Base-by-base conservation (phyloP, 2,329 filamentous ascomycete species). In the Fusarium siculi region DNA sequence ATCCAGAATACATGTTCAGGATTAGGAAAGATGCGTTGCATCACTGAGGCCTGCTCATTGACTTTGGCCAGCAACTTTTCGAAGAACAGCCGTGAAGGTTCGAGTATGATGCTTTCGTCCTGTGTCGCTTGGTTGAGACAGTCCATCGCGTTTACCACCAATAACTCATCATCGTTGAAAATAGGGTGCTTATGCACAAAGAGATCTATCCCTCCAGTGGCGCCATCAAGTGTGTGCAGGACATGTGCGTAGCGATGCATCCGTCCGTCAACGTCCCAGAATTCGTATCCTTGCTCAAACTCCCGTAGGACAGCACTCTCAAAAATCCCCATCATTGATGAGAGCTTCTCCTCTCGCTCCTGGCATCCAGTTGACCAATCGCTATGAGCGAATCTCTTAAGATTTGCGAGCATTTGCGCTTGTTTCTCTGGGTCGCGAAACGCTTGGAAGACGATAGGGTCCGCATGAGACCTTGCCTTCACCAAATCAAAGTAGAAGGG, bases 231-330 rank as follows among this genome's bases (percentile, higher is more conserved):
- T 4, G 89, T 88, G 65, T 93, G 91, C 63, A 99, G 84, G 21
- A 99, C 95, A 76, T 94, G 91, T 5, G 95, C 95, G 81, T 97
- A 98, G 78, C 93, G 90, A 75, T 89, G 91, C 96, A 98, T 98
- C 60, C 91, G 88, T 5, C 94, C 95, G 73, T 97, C 93, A 60
- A 97, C 91, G 80, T 99, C 96, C 84, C 93, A 93, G 47, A 91
- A 91, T 80, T 96, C 94, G 74, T 97, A 97, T 8, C 94, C 96
- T 78, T 96, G 93, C 81, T 97, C 93, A 75, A 99, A 99, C 80
- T 99, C 96, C 54, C 93, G 89, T 57, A 98, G 84, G 7, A 97
- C 95, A 7, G 95, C 95, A 63, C 92, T 95, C 82, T 98, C 96
- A 77, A 99, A 99, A 66, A 96, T 91, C 42, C 88, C 88, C 73